Base-by-base conservation (phyloP, 2,329 filamentous ascomycete species). In the Fusarium mundagurra region DNA sequence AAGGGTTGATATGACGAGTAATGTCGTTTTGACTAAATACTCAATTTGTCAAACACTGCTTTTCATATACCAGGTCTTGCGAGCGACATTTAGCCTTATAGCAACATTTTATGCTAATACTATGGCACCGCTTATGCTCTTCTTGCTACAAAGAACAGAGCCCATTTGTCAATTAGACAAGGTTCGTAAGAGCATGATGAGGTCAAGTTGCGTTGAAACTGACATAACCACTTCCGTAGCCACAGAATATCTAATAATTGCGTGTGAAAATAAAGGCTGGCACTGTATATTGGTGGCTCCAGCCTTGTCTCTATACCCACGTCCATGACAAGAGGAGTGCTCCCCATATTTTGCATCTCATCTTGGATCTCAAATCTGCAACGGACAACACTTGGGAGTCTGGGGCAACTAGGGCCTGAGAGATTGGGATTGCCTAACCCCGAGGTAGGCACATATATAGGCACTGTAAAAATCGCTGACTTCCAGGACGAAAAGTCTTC, bases 401-500 rank as follows among this genome's bases (percentile, higher is more conserved):
- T 64, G 73, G 69, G 62, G 75, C 67, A 50, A 45, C 63, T 61
- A 62, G 67, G 75, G 60, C 63, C 69, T 70, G 57, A 50, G 65
- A 76, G 59, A 71, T 72, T 75, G 71, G 53, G 70, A 75, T 69
- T 76, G 39, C 63, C 60, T 67, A 48, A 33, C 22, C 29, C 57
- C 39, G 38, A 27, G 48, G n/a, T 20, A 34, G 39, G 24, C 16
- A 44, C 41, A 43, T 20, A 43, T 20, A 29, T 18, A 51, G 29
- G 22, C 16, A 50, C 58, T 55, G 36, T 48, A 60, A 27, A 34
- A 47, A 43, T 54, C 29, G n/a, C 39, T 70, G 60, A 54, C 34
- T 33, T 33, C 31, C 22, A 29, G 11, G 43, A 55, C 77, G 76
- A 79, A 77, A 79, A 79, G 62, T 41, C 71, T 78, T 79, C 77